phyloP scores from a whole-genome alignment of 2,329 filamentous ascomycete species.

The Botryosphaeria dothidea region DNA sequence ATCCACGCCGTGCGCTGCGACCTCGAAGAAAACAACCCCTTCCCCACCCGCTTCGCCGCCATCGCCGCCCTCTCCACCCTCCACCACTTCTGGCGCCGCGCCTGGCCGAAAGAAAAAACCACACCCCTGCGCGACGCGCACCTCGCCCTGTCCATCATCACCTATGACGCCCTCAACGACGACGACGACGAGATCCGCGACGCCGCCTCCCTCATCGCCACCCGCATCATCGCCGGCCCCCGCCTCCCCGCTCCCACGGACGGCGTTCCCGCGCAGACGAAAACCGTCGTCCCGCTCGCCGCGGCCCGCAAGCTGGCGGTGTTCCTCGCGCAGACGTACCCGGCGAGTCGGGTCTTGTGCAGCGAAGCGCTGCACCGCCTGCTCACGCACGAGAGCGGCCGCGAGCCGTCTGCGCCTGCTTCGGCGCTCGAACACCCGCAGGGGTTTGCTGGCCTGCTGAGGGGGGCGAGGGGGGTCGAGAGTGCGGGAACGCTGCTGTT shows the following conservation, averaged over 20 bases:
- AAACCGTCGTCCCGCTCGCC: conserved; percentile 34
- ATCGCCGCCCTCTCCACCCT: conserved; percentile 55
- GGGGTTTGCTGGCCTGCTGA: conserved; percentile 27
- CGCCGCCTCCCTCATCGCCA: conserved; percentile 56
- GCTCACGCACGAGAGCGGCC: not conserved
- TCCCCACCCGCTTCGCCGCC: conserved; percentile 65
- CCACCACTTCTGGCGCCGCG: conserved; percentile 24
- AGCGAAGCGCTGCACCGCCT: conserved; percentile 31
- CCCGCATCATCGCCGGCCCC: conserved; percentile 44
- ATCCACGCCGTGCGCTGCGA: not conserved
- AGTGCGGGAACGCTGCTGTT: conserved; percentile 64
- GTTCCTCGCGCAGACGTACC: conserved; percentile 37
- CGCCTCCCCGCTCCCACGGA: not conserved
- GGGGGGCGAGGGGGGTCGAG: conserved; percentile 48
- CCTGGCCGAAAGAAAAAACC: too few relatives aligned
- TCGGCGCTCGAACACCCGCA: conserved; percentile 26
- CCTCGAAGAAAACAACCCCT: conserved; percentile 47
- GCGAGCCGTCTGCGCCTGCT: not conserved
- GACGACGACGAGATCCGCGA: conserved; percentile 89
- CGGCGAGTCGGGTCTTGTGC: conserved; percentile 34
- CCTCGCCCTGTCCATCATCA: conserved; percentile 48
- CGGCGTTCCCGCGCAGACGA: conserved; percentile 19
- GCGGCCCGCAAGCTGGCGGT: conserved; percentile 21
- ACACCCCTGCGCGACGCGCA: conserved; percentile 17
- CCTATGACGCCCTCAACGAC: conserved; percentile 80